phyloP scores from a whole-genome alignment of 1,284 basidiomycete species.

The Stygiomarasmius scandens region DNA sequence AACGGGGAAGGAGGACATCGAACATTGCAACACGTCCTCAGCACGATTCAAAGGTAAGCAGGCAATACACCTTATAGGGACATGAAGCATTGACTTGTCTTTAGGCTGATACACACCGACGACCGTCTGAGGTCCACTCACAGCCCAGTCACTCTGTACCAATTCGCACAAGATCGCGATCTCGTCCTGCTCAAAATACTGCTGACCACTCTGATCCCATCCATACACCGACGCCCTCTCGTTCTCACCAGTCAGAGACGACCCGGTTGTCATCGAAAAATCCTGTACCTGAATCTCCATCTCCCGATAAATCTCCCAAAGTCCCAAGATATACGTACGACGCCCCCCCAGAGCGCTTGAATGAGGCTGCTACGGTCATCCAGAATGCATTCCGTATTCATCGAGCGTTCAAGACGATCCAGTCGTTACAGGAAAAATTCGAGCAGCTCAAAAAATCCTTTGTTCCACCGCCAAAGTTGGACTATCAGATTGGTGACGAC shows the following conservation, averaged over 20 bases:
- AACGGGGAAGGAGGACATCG: conserved; percentile 1
- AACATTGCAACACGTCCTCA: background rate
- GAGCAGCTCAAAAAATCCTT: conserved; percentile 34
- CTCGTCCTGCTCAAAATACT: background rate
- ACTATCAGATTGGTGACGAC: conserved; percentile 37
- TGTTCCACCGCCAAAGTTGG: conserved; percentile 36
- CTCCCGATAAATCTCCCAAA: background rate
- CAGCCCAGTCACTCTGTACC: too few species aligned
- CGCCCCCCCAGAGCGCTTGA: conserved; percentile 25
- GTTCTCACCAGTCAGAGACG: background rate
- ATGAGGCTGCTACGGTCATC: conserved; percentile 40
- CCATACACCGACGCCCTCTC: background rate
- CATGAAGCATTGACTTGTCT: background rate
- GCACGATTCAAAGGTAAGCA: background rate
- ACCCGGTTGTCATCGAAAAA: background rate
- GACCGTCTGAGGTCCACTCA: too few species aligned
- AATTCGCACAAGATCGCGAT: too few species aligned
- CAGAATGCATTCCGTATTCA: conserved; percentile 41
- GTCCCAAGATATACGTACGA: background rate
- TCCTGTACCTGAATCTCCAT: background rate
- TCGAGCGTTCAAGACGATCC: conserved; percentile 32
- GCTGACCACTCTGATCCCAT: background rate
- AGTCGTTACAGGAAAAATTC: conserved; percentile 34
- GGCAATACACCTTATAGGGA: background rate
- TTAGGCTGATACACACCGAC: too few species aligned